phyloP scores from a whole-genome alignment of 2,329 filamentous ascomycete genomes.

The Ampelomyces quisqualis region DNA sequence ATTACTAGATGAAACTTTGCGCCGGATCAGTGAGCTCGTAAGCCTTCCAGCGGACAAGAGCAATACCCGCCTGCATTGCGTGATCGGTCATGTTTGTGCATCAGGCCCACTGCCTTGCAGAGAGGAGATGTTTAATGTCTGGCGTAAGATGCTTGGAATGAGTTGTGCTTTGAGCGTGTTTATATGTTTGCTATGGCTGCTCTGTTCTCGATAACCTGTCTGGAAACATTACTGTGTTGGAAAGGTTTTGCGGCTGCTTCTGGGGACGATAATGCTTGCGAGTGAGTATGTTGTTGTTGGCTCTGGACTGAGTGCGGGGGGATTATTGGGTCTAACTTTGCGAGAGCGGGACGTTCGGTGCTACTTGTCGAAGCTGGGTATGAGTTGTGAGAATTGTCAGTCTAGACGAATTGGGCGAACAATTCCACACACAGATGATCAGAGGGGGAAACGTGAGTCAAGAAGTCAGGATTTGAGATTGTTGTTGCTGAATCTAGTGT shows the following conservation, averaged over 20 bases:
- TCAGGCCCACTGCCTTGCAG: no score
- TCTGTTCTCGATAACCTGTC: constrained; percentile 8
- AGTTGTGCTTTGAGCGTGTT: no score
- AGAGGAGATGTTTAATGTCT: no score
- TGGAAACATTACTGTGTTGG: constrained; percentile 4
- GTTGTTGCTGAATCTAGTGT: not conserved
- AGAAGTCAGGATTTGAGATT: not conserved
- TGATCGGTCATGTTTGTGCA: no score
- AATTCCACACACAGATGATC: constrained; percentile 54
- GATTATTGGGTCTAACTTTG: constrained; percentile 19
- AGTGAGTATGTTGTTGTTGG: constrained; percentile 64
- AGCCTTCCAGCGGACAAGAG: no score
- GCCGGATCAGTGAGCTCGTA: no score
- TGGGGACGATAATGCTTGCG: constrained; percentile 46
- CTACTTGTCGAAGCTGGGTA: constrained; percentile 56
- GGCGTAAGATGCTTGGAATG: no score
- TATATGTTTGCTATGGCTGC: constrained; percentile 17
- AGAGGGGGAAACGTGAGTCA: constrained; percentile 44
- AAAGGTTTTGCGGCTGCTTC: constrained; percentile 10
- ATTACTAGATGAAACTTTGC: no score
- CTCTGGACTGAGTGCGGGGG: constrained; percentile 21
- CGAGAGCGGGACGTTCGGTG: constrained; percentile 55
- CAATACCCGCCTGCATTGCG: no score
- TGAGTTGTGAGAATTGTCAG: no score
- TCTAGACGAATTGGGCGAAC: no score